Base-by-base conservation (phyloP, 139 green algal genomes). In the Dunaliella sp. region DNA sequence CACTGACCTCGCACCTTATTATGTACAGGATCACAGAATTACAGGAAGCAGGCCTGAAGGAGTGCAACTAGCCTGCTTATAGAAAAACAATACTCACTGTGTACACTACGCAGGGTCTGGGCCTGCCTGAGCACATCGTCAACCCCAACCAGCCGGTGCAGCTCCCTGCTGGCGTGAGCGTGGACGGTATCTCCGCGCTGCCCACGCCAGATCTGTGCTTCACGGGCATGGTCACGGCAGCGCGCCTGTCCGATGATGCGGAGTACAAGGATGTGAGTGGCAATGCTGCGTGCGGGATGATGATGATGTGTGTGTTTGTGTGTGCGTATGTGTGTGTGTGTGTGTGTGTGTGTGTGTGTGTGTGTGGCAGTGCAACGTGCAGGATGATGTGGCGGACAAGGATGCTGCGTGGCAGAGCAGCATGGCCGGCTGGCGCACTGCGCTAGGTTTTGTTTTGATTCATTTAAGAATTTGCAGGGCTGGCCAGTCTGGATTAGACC, bases 221-320 rank as follows among this genome's bases (percentile, higher is more conserved):
- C 58, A 87, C 58, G 3, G 88, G 88, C 80, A 91, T 91, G 88
- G 75, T 91, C 32, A 91, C 83, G 1, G 75, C 84, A 24, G 84
- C 83, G 48, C n/a, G 84, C 72, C 87, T 92, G 38, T 81, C 36
- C 16, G 34, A 87, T n/a, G 85, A 90, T 30, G 30, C 38, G 0
- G 89, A 92, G 48, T 92, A 90, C 80, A 86, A 84, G 75, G 88
- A 89, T 59, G 88, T 91, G 88, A 82, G 88, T 59, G 57, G 78
- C n/a, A n/a, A n/a, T n/a, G n/a, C n/a, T 38, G 31, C 28, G 3
- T 38, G 73, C n/a, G n/a, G n/a, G n/a, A n/a, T n/a, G n/a, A n/a
- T n/a, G n/a, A n/a, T n/a, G n/a, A n/a, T 78, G 73, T 78, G 73
- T 22, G 22, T 78, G 73, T 12, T 12, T n/a, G 12, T 78, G 7